Conservation (phyloP, 2,329 filamentous ascomycete genomes). For the Stagonosporopsis vannaccii region DNA sequence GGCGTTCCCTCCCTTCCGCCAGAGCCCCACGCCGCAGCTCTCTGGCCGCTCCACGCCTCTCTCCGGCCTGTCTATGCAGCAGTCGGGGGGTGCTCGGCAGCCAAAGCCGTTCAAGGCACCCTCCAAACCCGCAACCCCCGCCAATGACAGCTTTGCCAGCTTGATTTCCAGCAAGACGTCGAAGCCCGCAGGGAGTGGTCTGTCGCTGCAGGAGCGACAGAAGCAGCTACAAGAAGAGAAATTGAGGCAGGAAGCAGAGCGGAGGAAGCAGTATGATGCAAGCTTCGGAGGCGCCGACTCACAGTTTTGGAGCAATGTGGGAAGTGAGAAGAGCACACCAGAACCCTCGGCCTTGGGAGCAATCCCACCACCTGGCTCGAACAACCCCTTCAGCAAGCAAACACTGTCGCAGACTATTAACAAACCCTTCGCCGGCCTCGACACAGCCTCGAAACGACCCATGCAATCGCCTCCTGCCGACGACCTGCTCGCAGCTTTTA, state of each 20-base stretch:
- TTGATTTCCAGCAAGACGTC: constrained; percentile 69
- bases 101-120: constrained; percentile 54
- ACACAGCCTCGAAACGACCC: constrained; percentile 41
- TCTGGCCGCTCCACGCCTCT: constrained; percentile 51
- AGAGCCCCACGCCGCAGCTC: constrained; percentile 49
- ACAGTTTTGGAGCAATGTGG: constrained; percentile 79
- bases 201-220: constrained; percentile 72
- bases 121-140: constrained; percentile 61
- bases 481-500: constrained; percentile 69
- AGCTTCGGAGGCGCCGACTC: constrained; percentile 74
- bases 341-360: constrained; percentile 49
- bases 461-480: constrained; percentile 52
- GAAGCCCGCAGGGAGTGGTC: constrained; percentile 69
- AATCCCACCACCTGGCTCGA: constrained; percentile 29
- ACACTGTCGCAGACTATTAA: constrained; percentile 48
- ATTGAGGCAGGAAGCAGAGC: constrained; percentile 77
- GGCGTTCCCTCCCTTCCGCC: constrained; percentile 46
- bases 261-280: constrained; percentile 72
- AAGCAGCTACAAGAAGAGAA: constrained; percentile 79
- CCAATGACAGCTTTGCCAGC: constrained; percentile 78
- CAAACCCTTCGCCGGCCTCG: constrained; percentile 48
- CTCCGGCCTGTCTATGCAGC: constrained; percentile 48
- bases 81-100: constrained; percentile 48
- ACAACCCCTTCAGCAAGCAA: constrained; percentile 33
- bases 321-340: constrained; percentile 58